phyloP scores from a whole-genome alignment of 2,329 filamentous ascomycete species.

The Fusarium mundagurra region DNA sequence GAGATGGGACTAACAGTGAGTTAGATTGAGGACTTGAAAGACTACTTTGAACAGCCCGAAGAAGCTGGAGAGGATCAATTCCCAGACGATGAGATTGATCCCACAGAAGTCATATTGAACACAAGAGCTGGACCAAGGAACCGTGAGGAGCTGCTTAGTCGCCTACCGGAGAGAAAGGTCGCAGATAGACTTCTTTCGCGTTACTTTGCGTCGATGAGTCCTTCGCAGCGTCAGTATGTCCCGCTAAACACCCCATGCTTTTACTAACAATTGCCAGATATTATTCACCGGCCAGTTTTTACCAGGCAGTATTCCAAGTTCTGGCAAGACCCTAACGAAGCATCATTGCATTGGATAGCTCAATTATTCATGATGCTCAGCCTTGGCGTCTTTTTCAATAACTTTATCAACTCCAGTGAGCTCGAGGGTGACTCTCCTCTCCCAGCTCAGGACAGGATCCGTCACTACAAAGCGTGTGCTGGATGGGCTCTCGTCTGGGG shows the following conservation, averaged over 20 bases:
- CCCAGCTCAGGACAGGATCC: conserved; percentile 57
- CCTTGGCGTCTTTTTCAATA: conserved; percentile 57
- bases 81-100: conserved; percentile 48
- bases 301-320: conserved; percentile 60
- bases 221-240: conserved; percentile 57
- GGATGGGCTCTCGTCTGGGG: conserved; percentile 62
- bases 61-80: conserved; percentile 48
- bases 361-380: conserved; percentile 60
- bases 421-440: conserved; percentile 52
- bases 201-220: conserved; percentile 64
- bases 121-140: conserved; percentile 51
- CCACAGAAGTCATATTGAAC: conserved; percentile 56
- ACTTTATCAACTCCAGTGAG: conserved; percentile 56
- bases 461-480: conserved; percentile 59
- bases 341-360: conserved; percentile 59
- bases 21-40: conserved; percentile 68
- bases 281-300: conserved; percentile 64
- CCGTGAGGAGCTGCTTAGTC: conserved; percentile 58
- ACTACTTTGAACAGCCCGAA: conserved; percentile 63
- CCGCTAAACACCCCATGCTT: not conserved
- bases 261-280: conserved; percentile 50
- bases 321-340: conserved; percentile 54
- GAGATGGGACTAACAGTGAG: conserved; percentile 2
- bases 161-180: conserved; percentile 57
- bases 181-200: conserved; percentile 62